A percentile compares a stretch with the other conserved stretches of the same genome.
Evolutionary conservation across 2,329 filamentous ascomycete genomes (phyloP).

Genomic region (Colletotrichum tabaci): DNA sequence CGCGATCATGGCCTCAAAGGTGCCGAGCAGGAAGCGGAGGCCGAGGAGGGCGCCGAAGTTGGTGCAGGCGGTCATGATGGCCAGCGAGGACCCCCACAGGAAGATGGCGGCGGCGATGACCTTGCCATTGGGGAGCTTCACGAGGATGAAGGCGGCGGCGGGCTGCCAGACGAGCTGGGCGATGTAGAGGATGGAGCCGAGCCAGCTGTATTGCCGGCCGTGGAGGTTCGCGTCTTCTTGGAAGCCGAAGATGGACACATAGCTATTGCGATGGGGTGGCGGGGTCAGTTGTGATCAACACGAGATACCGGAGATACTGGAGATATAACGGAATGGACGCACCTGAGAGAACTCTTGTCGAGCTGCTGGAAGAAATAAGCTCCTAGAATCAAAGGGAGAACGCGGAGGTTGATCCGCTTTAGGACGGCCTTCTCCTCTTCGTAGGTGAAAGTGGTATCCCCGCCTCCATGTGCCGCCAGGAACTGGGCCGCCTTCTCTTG

Average conservation of each 20-base stretch:
- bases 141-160: conserved; percentile 45
- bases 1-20: conserved; percentile 65
- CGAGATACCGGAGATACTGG: background rate
- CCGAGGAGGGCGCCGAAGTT: conserved; percentile 62
- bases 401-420: conserved; percentile 63
- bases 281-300: background rate
- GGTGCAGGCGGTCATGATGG: conserved; percentile 64
- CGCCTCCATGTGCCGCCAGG: conserved; percentile 56
- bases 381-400: conserved; percentile 66
- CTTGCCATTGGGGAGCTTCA: conserved; percentile 47
- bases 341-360: conserved; percentile 62
- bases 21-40: conserved; percentile 61
- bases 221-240: conserved; percentile 65
- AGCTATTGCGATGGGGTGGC: conserved; percentile 47
- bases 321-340: conserved; percentile 48
- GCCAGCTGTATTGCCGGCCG: conserved; percentile 74
- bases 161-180: conserved; percentile 49
- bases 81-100: conserved; percentile 46
- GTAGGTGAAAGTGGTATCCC: conserved; percentile 58
- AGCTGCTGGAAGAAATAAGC: conserved; percentile 73
- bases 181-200: conserved; percentile 61
- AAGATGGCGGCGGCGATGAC: conserved; percentile 46
- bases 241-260: conserved; percentile 76
- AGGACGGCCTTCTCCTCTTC: conserved; percentile 64
- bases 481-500: conserved; percentile 63